Evolutionary conservation across 108 stramenopile species (phyloP).

Genomic region (Cyclotella sp.): DNA sequence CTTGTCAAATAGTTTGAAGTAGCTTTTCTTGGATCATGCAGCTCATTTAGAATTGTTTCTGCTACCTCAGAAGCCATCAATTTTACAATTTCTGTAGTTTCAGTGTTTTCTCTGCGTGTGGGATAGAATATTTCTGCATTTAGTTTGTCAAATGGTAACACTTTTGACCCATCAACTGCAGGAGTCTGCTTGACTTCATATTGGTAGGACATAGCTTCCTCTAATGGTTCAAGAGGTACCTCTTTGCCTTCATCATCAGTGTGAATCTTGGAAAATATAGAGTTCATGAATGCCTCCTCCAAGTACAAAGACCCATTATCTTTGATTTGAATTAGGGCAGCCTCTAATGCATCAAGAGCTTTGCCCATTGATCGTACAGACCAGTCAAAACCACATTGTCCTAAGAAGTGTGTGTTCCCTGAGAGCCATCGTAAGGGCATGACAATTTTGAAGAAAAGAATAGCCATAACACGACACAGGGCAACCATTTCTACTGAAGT

Average conservation of each 20-base stretch:
- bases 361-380: conserved; percentile 13
- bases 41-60: neutral
- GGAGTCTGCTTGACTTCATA: neutral
- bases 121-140: conserved; percentile 26
- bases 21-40: too few species aligned
- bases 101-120: neutral
- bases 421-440: too few species aligned
- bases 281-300: conserved; percentile 12
- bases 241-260: neutral
- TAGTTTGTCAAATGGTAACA: neutral
- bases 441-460: too few species aligned
- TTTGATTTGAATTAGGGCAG: neutral
- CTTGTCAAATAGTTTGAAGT: too few species aligned
- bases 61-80: conserved; percentile 9
- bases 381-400: conserved; percentile 17
- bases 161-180: too few species aligned
- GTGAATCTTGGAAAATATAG: too few species aligned
- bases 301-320: conserved; percentile 1
- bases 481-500: too few species aligned
- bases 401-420: neutral
- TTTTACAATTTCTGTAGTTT: neutral
- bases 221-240: conserved; percentile 3
- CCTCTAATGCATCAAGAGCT: conserved; percentile 9
- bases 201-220: conserved; percentile 19
- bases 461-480: too few species aligned